phyloP scores from a whole-genome alignment of 2,329 filamentous ascomycete species.

The Pseudogymnoascus sp. region DNA sequence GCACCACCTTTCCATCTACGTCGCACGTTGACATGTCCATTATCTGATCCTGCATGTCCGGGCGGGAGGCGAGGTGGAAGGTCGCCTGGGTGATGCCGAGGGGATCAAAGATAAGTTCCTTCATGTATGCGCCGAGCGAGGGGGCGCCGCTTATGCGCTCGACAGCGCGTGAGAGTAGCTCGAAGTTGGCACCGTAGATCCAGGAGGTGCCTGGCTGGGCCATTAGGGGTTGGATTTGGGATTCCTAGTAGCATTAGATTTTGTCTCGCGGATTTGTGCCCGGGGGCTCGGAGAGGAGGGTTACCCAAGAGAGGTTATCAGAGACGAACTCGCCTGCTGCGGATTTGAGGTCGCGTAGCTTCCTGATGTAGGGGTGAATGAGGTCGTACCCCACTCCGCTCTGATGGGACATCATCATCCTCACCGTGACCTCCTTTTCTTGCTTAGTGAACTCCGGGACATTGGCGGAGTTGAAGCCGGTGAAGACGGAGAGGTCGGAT shows the following conservation, averaged over 20 bases:
- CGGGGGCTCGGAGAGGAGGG: slow-evolving; percentile 47
- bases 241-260: neutral
- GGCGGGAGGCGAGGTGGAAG: slow-evolving; percentile 17
- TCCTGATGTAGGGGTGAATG: neutral
- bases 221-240: neutral
- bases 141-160: neutral
- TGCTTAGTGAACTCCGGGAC: slow-evolving; percentile 48
- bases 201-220: neutral
- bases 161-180: neutral
- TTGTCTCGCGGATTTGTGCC: slow-evolving; percentile 29
- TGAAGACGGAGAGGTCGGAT: slow-evolving; percentile 66
- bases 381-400: neutral
- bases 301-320: slow-evolving; percentile 58
- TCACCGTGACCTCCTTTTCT: slow-evolving; percentile 34
- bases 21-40: slow-evolving; percentile 15
- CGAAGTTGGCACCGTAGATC: neutral
- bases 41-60: slow-evolving; percentile 8
- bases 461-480: slow-evolving; percentile 35
- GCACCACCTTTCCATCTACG: neutral
- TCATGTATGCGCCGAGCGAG: slow-evolving; percentile 32
- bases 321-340: slow-evolving; percentile 82
- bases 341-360: neutral
- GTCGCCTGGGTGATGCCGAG: slow-evolving; percentile 30
- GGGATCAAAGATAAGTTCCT: slow-evolving; percentile 39
- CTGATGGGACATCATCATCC: neutral